Base-by-base conservation (phyloP, 306 rosid genomes). In the Argentina anserina region DNA sequence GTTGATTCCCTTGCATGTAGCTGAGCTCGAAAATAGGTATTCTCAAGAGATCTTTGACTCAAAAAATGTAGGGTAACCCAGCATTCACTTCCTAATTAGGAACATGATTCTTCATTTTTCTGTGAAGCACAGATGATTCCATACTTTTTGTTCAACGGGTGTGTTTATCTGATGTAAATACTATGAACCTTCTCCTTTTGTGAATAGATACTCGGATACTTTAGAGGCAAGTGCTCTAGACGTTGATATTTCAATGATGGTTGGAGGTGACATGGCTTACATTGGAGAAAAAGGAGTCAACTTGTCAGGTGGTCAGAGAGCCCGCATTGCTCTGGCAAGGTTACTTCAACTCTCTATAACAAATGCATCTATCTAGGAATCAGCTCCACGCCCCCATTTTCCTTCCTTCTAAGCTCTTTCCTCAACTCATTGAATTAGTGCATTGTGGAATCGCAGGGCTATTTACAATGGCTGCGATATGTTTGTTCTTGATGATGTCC, bases 311-410 rank as follows among this genome's bases (percentile, higher is more conserved):
- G 98, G 98, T 76, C 98, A 93, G 74, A 88, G 94, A 83, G 92
- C 96, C 65, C 97, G 98, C 76, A 88, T 93, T 80, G 96, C 98
- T 83, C 81, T 93, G 87, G 98, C 98, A 60, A 89, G 98, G 98
- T 90, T 73, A 72, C 59, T 42, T 36, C 74, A 59, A 79, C 56
- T 64, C 9, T 65, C 29, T 39, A 7, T 74, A 65, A 42, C 17
- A 70, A 8, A 74, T 62, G 26, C 63, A 7, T 60, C 73, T 65
- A 60, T 21, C 53, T 33, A 33, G 69, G 31, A 41, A 53, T 69
- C 43, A 18, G 64, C 21, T 49, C 56, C 56, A 49, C 20, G 6
- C 56, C 41, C 58, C 37, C 53, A 36, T 69, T 70, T 1, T 45
- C 33, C 29, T 70, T 9, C 61, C 29, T 67, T 40, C 77, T 49